A percentile compares a stretch with the other conserved stretches of the same genome.
phyloP scores from a whole-genome alignment of 2,329 filamentous ascomycete species.

The Xylaria sp. region DNA sequence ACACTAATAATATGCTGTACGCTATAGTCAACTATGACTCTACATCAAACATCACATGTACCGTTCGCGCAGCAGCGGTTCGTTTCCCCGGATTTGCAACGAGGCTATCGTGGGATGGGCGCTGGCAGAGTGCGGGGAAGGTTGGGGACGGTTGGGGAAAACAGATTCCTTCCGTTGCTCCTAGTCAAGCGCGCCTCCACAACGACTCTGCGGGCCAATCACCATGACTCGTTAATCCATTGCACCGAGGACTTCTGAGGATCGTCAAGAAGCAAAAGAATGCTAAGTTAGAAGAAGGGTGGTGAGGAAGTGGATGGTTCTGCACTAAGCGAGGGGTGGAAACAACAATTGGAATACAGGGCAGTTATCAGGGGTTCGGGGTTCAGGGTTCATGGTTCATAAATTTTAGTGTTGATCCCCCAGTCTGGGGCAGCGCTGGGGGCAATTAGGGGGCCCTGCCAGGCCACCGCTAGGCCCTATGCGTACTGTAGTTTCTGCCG shows the following conservation, averaged over 20 bases:
- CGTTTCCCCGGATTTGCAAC: conserved; percentile 15
- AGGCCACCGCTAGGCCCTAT: background rate
- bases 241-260: conserved; percentile 19
- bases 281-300: too few relatives aligned
- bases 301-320: background rate
- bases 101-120: conserved; percentile 20
- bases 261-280: background rate
- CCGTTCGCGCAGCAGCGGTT: background rate
- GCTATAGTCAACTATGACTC: conserved; percentile 9
- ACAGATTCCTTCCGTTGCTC: conserved; percentile 33
- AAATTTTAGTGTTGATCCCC: conserved; percentile 15
- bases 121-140: conserved; percentile 19
- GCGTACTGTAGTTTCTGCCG: too few relatives aligned
- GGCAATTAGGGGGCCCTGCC: background rate
- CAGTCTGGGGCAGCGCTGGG: conserved; percentile 14
- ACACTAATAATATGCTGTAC: conserved; percentile 24
- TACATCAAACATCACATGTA: background rate
- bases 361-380: background rate
- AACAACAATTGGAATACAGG: background rate
- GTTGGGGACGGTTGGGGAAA: conserved; percentile 28
- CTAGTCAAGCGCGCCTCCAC: conserved; percentile 24
- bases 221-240: conserved; percentile 16
- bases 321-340: background rate
- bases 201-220: conserved; percentile 21
- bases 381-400: conserved; percentile 18